A percentile compares a stretch with the other conserved stretches of the same genome.
phyloP scores from a whole-genome alignment of 345 rosid species.

The Boechera divaricarpa region DNA sequence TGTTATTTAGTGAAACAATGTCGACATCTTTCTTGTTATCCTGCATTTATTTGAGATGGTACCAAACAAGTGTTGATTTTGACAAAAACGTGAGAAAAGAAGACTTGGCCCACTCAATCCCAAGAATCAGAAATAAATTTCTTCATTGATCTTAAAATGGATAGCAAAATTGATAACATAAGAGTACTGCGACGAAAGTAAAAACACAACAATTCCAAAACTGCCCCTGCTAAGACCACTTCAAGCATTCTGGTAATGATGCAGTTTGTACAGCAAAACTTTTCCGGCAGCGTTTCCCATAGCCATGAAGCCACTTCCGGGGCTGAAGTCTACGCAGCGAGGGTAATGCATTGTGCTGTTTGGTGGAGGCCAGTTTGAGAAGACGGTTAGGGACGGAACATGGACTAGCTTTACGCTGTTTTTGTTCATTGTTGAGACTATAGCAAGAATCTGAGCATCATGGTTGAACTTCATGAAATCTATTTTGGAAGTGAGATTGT shows the following conservation, averaged over 20 bases:
- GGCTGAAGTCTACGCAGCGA: slow-evolving; percentile 92
- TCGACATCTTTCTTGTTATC: slow-evolving; percentile 29
- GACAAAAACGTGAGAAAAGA: slow-evolving; percentile 19
- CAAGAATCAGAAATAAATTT: slow-evolving; percentile 15
- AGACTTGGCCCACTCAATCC: slow-evolving; percentile 30
- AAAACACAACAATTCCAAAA: slow-evolving; percentile 29
- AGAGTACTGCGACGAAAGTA: slow-evolving; percentile 18
- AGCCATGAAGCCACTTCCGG: slow-evolving; percentile 93
- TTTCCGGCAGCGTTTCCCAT: slow-evolving; percentile 87
- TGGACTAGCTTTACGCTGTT: slow-evolving; percentile 79
- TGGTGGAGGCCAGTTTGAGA: slow-evolving; percentile 83
- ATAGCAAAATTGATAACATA: slow-evolving; percentile 10
- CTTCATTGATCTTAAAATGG: slow-evolving; percentile 27
- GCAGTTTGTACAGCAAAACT: slow-evolving; percentile 83
- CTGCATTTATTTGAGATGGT: slow-evolving; percentile 5
- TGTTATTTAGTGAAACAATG: slow-evolving; percentile 30
- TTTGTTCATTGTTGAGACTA: slow-evolving; percentile 77
- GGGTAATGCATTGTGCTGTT: slow-evolving; percentile 65
- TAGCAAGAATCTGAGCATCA: slow-evolving; percentile 85
- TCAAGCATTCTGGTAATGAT: slow-evolving; percentile 82
- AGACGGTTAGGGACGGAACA: slow-evolving; percentile 67
- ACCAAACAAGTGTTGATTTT: slow-evolving; percentile 7
- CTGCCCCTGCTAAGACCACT: slow-evolving; percentile 24
- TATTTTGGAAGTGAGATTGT: slow-evolving; percentile 79
- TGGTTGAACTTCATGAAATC: slow-evolving; percentile 80